phyloP scores from a whole-genome alignment of 2,329 filamentous ascomycete species.

The Trichophyton schoenleinii region DNA sequence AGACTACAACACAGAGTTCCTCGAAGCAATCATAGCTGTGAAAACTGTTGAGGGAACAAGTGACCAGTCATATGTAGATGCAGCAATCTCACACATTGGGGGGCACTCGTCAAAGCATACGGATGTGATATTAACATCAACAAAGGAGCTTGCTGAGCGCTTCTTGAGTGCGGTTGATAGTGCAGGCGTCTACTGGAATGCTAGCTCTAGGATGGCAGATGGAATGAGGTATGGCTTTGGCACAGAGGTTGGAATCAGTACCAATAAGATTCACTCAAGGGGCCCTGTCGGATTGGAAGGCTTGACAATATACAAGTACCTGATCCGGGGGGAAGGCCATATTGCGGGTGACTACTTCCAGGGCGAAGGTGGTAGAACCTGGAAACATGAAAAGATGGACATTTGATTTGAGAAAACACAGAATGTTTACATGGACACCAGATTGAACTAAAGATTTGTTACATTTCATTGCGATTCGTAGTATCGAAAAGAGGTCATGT shows the following conservation, averaged over 20 bases:
- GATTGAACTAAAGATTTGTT: background rate
- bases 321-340: constrained; percentile 72
- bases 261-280: constrained; percentile 92
- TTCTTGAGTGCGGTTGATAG: constrained; percentile 84
- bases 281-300: constrained; percentile 91
- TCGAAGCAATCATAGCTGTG: constrained; percentile 71
- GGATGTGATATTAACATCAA: constrained; percentile 71
- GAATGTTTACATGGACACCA: background rate
- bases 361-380: constrained; percentile 41
- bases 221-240: constrained; percentile 97
- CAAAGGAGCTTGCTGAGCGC: constrained; percentile 53
- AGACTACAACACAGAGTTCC: constrained; percentile 82
- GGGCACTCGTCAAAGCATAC: constrained; percentile 86
- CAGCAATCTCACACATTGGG: constrained; percentile 83
- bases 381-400: constrained; percentile 43
- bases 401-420: constrained; percentile 5
- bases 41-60: constrained; percentile 51
- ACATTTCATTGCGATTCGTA: background rate
- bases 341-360: constrained; percentile 58
- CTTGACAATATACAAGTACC: constrained; percentile 94
- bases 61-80: constrained; percentile 39
- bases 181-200: constrained; percentile 93
- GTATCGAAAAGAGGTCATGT: background rate
- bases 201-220: constrained; percentile 85
- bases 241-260: constrained; percentile 95